Conservation (phyloP, 2,329 filamentous ascomycete genomes). For the Canariomyces notabilis region DNA sequence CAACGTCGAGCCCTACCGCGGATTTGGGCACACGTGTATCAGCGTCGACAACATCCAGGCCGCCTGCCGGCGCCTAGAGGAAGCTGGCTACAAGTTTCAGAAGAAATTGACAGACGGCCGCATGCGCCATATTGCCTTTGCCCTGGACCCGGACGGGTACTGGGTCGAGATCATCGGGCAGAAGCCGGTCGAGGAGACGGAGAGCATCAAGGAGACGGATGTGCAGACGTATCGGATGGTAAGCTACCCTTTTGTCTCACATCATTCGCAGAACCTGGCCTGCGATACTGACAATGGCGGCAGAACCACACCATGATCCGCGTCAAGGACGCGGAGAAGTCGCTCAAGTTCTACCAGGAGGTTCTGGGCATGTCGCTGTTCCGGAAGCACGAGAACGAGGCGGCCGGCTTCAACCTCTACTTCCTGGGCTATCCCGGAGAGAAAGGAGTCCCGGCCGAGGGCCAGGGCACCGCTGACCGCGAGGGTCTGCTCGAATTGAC, state of each 20-base stretch:
- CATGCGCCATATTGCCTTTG: constrained; percentile 87
- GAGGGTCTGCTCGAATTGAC: constrained; percentile 90
- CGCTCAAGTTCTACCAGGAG: constrained; percentile 76
- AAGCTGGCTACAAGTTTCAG: constrained; percentile 88
- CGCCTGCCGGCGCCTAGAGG: constrained; percentile 82
- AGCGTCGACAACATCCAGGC: constrained; percentile 80
- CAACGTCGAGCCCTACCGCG: constrained; percentile 80
- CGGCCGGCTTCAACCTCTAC: constrained; percentile 80
- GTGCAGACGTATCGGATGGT: constrained; percentile 68
- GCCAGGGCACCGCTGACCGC: constrained; percentile 56
- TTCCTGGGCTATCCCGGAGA: constrained; percentile 75
- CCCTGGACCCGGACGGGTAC: constrained; percentile 79
- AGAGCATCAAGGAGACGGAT: constrained; percentile 68
- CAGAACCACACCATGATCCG: constrained; percentile 92
- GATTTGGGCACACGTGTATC: constrained; percentile 83
- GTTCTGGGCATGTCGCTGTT: constrained; percentile 82
- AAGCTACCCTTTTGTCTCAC: constrained; percentile 13
- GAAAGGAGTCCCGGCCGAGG: constrained; percentile 48
- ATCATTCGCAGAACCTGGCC: not conserved
- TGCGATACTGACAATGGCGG: not conserved
- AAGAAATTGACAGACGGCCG: constrained; percentile 88
- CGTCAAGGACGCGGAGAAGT: constrained; percentile 74
- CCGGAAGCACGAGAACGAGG: constrained; percentile 64
- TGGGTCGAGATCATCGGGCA: constrained; percentile 81
- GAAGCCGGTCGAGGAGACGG: constrained; percentile 66